phyloP scores from a whole-genome alignment of 371 early-diverging fungal genomes.

The Phascolomyces articulosus region DNA sequence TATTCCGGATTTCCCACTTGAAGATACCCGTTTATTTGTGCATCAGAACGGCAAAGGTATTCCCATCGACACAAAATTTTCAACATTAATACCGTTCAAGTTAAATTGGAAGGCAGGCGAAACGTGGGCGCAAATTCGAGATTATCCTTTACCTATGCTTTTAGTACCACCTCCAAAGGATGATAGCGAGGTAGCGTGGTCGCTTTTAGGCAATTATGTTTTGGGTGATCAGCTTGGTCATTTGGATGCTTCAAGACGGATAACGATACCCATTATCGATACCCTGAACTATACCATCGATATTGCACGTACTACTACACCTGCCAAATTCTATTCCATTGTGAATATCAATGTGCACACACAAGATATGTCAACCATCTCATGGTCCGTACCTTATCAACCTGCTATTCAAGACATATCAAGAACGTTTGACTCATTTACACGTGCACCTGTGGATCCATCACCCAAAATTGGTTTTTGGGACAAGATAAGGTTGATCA shows the following conservation, averaged over 20 bases:
- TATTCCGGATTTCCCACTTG: slow-evolving; percentile 50
- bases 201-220: slow-evolving; percentile 45
- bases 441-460: slow-evolving; percentile 68
- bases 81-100: slow-evolving; percentile 61
- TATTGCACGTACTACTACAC: slow-evolving; percentile 58
- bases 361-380: slow-evolving; percentile 37
- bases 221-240: slow-evolving; percentile 45
- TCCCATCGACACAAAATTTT: slow-evolving; percentile 54
- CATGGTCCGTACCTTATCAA: slow-evolving; percentile 69
- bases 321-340: slow-evolving; percentile 66
- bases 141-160: slow-evolving; percentile 60
- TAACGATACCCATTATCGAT: slow-evolving; percentile 24
- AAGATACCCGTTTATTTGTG: slow-evolving; percentile 58
- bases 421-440: slow-evolving; percentile 63
- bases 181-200: slow-evolving; percentile 26
- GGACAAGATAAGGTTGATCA: slow-evolving; percentile 75
- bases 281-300: slow-evolving; percentile 31
- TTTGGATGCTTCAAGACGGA: slow-evolving; percentile 35
- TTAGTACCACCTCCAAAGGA: slow-evolving; percentile 44
- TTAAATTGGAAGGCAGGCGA: slow-evolving; percentile 46
- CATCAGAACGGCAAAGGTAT: slow-evolving; percentile 62
- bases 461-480: slow-evolving; percentile 75
- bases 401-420: slow-evolving; percentile 69
- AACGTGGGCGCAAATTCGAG: slow-evolving; percentile 56
- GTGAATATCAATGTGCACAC: slow-evolving; percentile 53